Evolutionary conservation across 2,329 filamentous ascomycete genomes (phyloP).

Genomic region (Cordyceps cicadae): DNA sequence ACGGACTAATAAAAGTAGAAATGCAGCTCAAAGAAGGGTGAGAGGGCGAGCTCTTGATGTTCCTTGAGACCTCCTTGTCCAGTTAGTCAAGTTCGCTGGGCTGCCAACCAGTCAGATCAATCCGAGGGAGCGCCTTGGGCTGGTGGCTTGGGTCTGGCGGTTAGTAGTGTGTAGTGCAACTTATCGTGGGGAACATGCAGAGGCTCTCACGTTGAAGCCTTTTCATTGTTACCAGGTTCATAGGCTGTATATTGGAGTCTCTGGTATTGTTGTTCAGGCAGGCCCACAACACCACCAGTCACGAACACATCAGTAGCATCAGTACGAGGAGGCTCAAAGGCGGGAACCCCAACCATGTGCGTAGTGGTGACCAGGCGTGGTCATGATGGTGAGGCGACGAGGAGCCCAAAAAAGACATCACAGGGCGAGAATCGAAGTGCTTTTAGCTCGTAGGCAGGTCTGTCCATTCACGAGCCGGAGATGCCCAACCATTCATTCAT

Average conservation of each 20-base stretch:
- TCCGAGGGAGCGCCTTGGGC: neutral
- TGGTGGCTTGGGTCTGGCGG: constrained; percentile 8
- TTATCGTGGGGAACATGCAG: constrained; percentile 4
- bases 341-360: neutral
- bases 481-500: constrained; percentile 2
- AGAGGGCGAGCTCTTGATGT: neutral
- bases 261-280: neutral
- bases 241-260: neutral
- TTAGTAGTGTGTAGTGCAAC: neutral
- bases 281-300: constrained; percentile 1
- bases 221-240: neutral
- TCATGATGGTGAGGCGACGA: neutral
- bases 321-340: neutral
- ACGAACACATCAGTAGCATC: constrained; percentile 5
- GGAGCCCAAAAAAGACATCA: neutral
- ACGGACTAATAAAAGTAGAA: neutral
- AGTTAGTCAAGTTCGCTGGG: neutral
- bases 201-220: neutral
- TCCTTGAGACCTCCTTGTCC: neutral
- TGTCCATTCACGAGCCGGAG: neutral
- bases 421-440: neutral
- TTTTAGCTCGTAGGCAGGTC: neutral
- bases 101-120: neutral
- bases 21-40: neutral
- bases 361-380: neutral